These are phyloP conservation scores for Sugiyamaella paludigena DNA, from an alignment of 1,139 yeast species.

Conservation along the genomic window DNA sequence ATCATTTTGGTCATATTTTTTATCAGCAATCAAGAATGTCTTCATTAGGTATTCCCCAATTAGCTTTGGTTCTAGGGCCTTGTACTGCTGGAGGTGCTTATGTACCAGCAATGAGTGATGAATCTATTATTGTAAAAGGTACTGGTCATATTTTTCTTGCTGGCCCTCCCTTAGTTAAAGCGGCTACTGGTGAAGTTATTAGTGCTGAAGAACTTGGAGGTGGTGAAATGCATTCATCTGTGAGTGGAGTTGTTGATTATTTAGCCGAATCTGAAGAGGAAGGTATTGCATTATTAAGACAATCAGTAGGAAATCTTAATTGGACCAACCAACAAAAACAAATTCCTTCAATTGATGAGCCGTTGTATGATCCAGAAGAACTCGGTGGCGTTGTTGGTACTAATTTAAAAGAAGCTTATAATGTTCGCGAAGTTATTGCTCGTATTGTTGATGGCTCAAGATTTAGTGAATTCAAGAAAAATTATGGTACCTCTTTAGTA, in stretches of 20 bases:
- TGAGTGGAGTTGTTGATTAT: slow-evolving; percentile 38
- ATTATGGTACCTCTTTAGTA: slow-evolving; percentile 37
- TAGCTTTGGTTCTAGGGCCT: slow-evolving; percentile 39
- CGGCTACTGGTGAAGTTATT: slow-evolving; percentile 40
- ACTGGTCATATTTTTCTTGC: slow-evolving; percentile 40
- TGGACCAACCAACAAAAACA: slow-evolving; percentile 19
- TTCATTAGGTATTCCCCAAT: slow-evolving; percentile 36
- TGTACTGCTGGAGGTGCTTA: slow-evolving; percentile 43
- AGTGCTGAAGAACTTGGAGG: slow-evolving; percentile 40
- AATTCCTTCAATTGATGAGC: slow-evolving; percentile 27
- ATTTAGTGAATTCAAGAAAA: slow-evolving; percentile 36
- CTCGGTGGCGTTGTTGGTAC: slow-evolving; percentile 38
- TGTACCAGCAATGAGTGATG: slow-evolving; percentile 41
- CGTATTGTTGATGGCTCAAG: slow-evolving; percentile 39
- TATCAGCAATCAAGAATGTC: slow-evolving; percentile 38
- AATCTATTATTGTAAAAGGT: slow-evolving; percentile 38
- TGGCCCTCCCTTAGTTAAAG: slow-evolving; percentile 40
- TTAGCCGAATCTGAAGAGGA: slow-evolving; percentile 38
- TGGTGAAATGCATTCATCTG: slow-evolving; percentile 38
- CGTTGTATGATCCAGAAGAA: slow-evolving; percentile 35
- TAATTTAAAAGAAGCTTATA: slow-evolving; percentile 36
- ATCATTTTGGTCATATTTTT: slow-evolving; percentile 39
- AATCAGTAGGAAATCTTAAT: slow-evolving; percentile 35
- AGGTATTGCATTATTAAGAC: slow-evolving; percentile 35
- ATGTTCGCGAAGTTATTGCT: slow-evolving; percentile 38